Base-by-base conservation (phyloP, 208 protist species). In the Angomonas desouzai region DNA sequence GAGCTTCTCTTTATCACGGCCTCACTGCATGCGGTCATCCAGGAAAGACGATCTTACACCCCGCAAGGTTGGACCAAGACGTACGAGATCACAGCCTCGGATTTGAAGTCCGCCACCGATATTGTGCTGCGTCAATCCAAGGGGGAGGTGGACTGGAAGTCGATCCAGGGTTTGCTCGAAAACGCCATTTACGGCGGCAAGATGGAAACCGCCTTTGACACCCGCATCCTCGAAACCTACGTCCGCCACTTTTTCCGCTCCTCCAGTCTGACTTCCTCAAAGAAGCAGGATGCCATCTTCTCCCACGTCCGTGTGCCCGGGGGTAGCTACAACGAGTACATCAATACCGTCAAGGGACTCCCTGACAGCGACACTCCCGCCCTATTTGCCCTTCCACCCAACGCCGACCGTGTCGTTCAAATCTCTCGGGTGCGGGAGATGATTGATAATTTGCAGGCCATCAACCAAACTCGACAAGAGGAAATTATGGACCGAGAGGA, bases 1-100 rank as follows among this genome's bases (percentile, higher is more conserved):
- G 91, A 98, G 83, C 63, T 98, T 7, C 85, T 98, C 48, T 98
- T 99, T 70, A 80, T 95, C 22, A 78, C 96, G 7, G 92, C 97
- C 1, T 93, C 87, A 38, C 96, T 99, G 64, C 98, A 99, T 68
- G 95, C 93, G 3, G 71, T 99, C 36, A 71, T 99, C 40, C 97
- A 98, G 75, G 97, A 99, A 73, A 85, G 98, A 3, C 86, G 96
- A 60, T 97, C 91, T 1, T 99, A 97, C 80, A 89, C 98, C 18
- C 98, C 98, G 27, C 97, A 99, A 58, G 98, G 97, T 7, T 99
- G 97, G 97, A 90, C 91, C 32, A 98, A 98, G 72, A 91, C 91
- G 62, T 99, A 99, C 81, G 98, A 99, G 77, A 96, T 99, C 53
- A 97, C 93, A 0, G 72, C 81, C 9, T 77, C 96, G 1, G 97